Conservation (phyloP, 257 asterid genomes). For the Leptodermis oblonga region DNA sequence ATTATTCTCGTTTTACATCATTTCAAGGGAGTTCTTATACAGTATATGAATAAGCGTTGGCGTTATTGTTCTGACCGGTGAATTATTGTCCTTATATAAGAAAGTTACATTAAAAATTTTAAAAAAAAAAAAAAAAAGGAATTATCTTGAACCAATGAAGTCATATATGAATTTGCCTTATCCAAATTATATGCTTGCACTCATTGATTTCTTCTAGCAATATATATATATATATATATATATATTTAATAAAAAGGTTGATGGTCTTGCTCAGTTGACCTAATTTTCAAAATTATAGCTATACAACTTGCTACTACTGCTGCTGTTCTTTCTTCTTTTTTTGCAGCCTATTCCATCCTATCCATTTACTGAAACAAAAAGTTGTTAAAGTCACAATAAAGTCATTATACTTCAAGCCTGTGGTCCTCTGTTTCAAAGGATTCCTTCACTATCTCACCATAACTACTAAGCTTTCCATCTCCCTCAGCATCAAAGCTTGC, state of each 20-base stretch:
- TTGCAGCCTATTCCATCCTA: slow-evolving; percentile 15
- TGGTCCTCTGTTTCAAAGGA: slow-evolving; percentile 45
- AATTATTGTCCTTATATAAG: too few species aligned
- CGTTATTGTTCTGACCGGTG: too few species aligned
- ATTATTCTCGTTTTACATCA: too few species aligned
- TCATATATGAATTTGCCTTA: not conserved
- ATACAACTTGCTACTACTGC: slow-evolving; percentile 36
- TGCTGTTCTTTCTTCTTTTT: slow-evolving; percentile 2
- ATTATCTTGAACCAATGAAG: not conserved
- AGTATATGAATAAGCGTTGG: too few species aligned
- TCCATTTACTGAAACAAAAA: slow-evolving; percentile 22
- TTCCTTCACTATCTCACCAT: slow-evolving; percentile 45
- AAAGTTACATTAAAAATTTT: too few species aligned
- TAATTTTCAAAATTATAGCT: slow-evolving; percentile 3
- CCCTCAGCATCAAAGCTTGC: slow-evolving; percentile 91
- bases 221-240: too few species aligned
- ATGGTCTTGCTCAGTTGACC: not conserved
- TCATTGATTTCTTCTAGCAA: not conserved
- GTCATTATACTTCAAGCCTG: slow-evolving; percentile 37
- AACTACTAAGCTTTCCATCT: slow-evolving; percentile 49
- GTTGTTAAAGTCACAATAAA: slow-evolving; percentile 24
- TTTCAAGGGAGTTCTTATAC: too few species aligned
- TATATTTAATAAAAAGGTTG: not conserved
- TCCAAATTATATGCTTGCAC: not conserved
- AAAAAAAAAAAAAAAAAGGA: too few species aligned